These are phyloP conservation scores for Ceratonia siliqua DNA, from an alignment of 306 rosid species.

Conservation along the genomic window DNA sequence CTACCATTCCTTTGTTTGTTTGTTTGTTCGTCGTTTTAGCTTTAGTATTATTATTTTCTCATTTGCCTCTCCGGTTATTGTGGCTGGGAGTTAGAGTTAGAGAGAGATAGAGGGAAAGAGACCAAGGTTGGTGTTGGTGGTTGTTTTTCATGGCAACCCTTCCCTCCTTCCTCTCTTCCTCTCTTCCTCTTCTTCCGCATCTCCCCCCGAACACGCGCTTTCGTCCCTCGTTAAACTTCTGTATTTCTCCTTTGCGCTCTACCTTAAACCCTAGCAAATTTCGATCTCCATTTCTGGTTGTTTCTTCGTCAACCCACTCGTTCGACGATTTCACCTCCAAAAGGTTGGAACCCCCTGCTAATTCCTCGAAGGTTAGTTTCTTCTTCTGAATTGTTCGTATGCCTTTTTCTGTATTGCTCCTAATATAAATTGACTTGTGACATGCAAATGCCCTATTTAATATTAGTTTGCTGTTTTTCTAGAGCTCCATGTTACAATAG, in stretches of 20 bases:
- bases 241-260: conserved; percentile 25
- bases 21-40: neutral
- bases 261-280: conserved; percentile 32
- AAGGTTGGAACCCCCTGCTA: conserved; percentile 1
- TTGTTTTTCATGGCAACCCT: conserved; percentile 73
- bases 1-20: neutral
- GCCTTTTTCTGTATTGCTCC: neutral
- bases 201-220: conserved; percentile 14
- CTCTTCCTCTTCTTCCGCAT: conserved; percentile 49
- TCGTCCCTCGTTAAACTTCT: conserved; percentile 1
- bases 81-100: conserved; percentile 18
- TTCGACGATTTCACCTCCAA: conserved; percentile 55
- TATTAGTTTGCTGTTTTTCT: too few relatives aligned
- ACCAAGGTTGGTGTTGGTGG: conserved; percentile 35
- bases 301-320: conserved; percentile 58
- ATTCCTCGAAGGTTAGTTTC: conserved; percentile 53
- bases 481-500: neutral
- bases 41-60: neutral
- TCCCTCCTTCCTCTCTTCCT: conserved; percentile 57
- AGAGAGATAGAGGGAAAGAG: conserved; percentile 19
- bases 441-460: neutral
- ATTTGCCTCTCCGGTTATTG: neutral
- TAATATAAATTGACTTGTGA: neutral
- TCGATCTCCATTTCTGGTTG: conserved; percentile 39
- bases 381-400: neutral